Base-by-base conservation (phyloP, 192 early-diverging fungal species). In the Powellomyces hirtus region DNA sequence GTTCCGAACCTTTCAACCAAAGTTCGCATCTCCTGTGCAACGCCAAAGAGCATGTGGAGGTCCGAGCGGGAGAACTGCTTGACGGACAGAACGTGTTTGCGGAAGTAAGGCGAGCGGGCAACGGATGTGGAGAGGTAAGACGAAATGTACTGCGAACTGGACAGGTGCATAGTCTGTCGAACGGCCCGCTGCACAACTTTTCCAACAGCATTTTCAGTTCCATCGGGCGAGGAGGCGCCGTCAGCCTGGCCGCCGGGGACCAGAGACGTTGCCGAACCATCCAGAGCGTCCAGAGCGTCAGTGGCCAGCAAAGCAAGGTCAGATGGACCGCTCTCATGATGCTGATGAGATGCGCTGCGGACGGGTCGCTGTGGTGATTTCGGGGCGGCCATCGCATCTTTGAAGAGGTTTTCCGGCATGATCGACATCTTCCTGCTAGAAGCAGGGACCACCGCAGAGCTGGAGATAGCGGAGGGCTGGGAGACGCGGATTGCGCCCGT, bases 21-120 rank as follows among this genome's bases (percentile, higher is more conserved):
- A 14, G 87, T 94, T 70, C 93, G 89, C 93, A 99, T 94, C 79
- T 99, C 97, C 69, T 96, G 91, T 0, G 97, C 97, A 13, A 97
- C 88, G 22, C 93, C 91, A 80, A 99, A 99, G 38, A 99, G 78
- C 36, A 91, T 75, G 78, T 99, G 97, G 52, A 98, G 83, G 65
- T 99, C 96, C 52, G 93, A 86, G 58, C 97, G 87, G 59, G 85
- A 82, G 77, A 99, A 99, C 79, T 95, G 92, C 64, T 91, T 89
- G 14, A 94, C 93, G 55, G 86, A 87, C 34, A 97, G 78, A 35
- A 99, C 93, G 78, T 98, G 90, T 80, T 97, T 94, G 70, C 89
- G 89, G 72, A 86, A 95, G 85, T 96, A 99, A 34, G 94, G 90
- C 33, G 91, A 91, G 52, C 79, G 68, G 70, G 79, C 81, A 49